A percentile compares a stretch with the other conserved stretches of the same genome.
These are phyloP conservation scores for Delonix regia DNA, from an alignment of 306 rosid species.

Conservation along the genomic window DNA sequence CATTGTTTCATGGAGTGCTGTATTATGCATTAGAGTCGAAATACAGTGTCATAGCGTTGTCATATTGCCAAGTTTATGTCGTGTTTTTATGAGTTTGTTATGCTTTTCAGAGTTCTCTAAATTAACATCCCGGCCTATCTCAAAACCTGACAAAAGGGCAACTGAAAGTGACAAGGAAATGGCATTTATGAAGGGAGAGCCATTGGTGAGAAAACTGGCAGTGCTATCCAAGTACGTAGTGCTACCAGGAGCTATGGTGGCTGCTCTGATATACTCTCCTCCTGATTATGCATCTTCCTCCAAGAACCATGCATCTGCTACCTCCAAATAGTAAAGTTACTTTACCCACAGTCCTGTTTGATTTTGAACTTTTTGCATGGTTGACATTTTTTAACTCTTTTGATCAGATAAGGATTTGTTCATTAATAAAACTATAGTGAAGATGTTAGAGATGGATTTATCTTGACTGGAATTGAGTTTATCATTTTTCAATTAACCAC, in stretches of 20 bases:
- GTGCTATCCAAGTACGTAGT: conserved; percentile 35
- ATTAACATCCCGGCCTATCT: not conserved
- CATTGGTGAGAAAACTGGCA: conserved; percentile 40
- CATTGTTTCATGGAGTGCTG: not conserved
- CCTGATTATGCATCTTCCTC: conserved; percentile 36
- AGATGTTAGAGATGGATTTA: not conserved
- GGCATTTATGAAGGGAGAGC: conserved; percentile 48
- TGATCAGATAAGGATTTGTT: not conserved
- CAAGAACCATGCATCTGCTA: conserved; percentile 13
- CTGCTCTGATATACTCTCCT: conserved; percentile 47
- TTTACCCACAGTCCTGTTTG: not conserved
- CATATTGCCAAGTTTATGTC: not conserved
- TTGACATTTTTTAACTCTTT: not conserved
- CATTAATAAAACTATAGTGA: not conserved
- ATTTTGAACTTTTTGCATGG: not conserved
- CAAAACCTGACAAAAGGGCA: not conserved
- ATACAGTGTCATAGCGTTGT: not conserved
- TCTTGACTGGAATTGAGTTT: not conserved
- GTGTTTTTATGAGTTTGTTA: not conserved
- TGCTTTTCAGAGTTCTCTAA: not conserved
- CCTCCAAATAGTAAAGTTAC: conserved; percentile 24
- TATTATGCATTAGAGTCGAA: not conserved
- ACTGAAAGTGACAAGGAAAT: conserved; percentile 15
- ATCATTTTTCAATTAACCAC: not conserved
- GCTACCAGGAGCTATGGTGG: conserved; percentile 47